Base-by-base conservation (phyloP, 495 filamentous ascomycete species). In the Elasticomyces elasticus region DNA sequence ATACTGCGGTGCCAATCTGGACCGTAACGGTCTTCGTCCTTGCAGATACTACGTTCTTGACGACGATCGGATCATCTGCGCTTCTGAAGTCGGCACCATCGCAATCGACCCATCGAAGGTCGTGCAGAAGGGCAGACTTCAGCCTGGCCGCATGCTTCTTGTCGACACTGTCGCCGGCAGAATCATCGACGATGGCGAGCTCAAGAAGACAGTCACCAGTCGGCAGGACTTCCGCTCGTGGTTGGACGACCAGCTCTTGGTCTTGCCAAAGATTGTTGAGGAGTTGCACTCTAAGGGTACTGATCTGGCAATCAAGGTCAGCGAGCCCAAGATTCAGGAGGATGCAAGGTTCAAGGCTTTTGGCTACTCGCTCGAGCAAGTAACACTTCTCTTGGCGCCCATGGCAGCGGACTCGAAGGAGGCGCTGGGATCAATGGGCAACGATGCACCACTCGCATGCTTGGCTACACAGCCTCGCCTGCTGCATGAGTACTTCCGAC, bases 381-480 rank as follows among this genome's bases (percentile, higher is more conserved):
- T 99, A 67, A 94, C 84, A 68, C 71, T 99, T 67, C 74, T 99
- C 10, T 79, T 99, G 25, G 94, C 85, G 20, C 92, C 92, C 9
- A 99, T 99, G 92, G 92, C 89, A 53, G 89, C 91, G 25, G 92
- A 99, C 60, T 94, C 95, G 44, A 99, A 99, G 73, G 92, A 99
- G 71, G 94, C 92, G n/a, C 78, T 99, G 25, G 92, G 92, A 30
- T 99, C 92, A 51, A 99, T 99, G 92, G 92, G 92, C 61, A 99
- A 99, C 67, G 92, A 99, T 76, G 88, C 89, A 35, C 92, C 92
- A 15, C 72, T 99, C 60, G 92, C 92, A 25, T 96, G 90, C 69
- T 78, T 99, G 59, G 85, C 92, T 26, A 78, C 83, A 45, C 85
- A 92, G 51, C 91, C 92, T 51, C 88, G 91, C 62, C 76, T 97